Conservation (phyloP, 441 rosid species). For the Arabidopsis lyrata region DNA sequence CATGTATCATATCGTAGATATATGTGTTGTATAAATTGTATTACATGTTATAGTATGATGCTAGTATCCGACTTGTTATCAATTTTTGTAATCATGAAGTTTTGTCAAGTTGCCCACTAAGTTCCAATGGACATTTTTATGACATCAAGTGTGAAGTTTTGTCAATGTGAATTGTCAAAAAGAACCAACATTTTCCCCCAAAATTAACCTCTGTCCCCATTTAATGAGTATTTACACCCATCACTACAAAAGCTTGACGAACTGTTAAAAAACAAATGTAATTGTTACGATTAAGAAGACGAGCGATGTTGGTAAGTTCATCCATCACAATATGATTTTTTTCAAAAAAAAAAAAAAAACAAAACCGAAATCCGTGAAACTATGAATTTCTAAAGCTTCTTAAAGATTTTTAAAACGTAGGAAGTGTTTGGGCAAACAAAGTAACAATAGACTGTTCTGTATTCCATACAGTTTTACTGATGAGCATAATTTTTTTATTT, state of each 20-base stretch:
- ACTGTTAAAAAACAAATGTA: neutral
- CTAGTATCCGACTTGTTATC: slow-evolving; percentile 8
- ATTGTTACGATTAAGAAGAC: neutral
- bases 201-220: slow-evolving; percentile 10
- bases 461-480: neutral
- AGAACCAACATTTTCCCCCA: slow-evolving; percentile 10
- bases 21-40: neutral
- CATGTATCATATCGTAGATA: neutral
- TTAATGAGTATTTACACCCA: neutral
- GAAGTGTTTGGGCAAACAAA: neutral
- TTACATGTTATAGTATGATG: neutral
- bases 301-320: neutral
- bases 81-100: slow-evolving; percentile 26
- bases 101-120: slow-evolving; percentile 16
- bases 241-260: slow-evolving; percentile 1
- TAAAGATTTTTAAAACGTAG: neutral
- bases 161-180: slow-evolving; percentile 23
- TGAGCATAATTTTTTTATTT: neutral
- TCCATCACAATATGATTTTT: neutral
- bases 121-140: slow-evolving; percentile 18
- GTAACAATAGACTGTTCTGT: neutral
- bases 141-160: slow-evolving; percentile 24
- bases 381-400: neutral
- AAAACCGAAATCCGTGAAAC: neutral
- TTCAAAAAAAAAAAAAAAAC: no score